Evolutionary conservation across 148 eudicot genomes (phyloP).

Genomic region (Mesembryanthemum crystallinum): DNA sequence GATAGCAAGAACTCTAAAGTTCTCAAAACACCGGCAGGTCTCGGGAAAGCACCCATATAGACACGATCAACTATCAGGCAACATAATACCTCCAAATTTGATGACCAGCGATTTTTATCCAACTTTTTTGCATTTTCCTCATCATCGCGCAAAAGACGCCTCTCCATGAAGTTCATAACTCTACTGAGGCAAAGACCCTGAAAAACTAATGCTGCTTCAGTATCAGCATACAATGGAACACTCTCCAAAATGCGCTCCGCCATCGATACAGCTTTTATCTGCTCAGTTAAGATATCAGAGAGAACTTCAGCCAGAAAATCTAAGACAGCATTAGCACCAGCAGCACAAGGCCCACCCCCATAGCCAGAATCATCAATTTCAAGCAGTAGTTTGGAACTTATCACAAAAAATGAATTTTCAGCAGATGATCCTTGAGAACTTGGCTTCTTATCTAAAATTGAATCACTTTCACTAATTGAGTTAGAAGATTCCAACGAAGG

Average conservation of each 20-base stretch:
- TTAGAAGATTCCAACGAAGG: conserved; percentile 57
- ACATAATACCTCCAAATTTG: conserved; percentile 79
- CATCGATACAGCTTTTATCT: conserved; percentile 71
- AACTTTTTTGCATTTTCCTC: conserved; percentile 88
- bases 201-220: conserved; percentile 79
- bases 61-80: conserved; percentile 92
- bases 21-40: conserved; percentile 70
- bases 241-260: conserved; percentile 80
- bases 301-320: conserved; percentile 93
- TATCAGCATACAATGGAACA: conserved; percentile 77
- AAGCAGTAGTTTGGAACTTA: conserved; percentile 63
- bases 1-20: conserved; percentile 89
- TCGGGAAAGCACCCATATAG: conserved; percentile 97
- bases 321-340: conserved; percentile 87
- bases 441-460: conserved; percentile 54
- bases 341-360: conserved; percentile 94
- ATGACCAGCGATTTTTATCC: conserved; percentile 87
- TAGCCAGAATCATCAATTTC: conserved; percentile 88
- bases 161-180: conserved; percentile 91
- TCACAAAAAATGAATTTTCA: conserved; percentile 43
- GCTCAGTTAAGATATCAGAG: conserved; percentile 84
- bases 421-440: conserved; percentile 42
- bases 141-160: conserved; percentile 93
- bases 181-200: conserved; percentile 96
- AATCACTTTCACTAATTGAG: conserved; percentile 52